These are phyloP conservation scores for Mortierella sp. DNA, from an alignment of 371 early-diverging fungal genomes.

Conservation along the genomic window DNA sequence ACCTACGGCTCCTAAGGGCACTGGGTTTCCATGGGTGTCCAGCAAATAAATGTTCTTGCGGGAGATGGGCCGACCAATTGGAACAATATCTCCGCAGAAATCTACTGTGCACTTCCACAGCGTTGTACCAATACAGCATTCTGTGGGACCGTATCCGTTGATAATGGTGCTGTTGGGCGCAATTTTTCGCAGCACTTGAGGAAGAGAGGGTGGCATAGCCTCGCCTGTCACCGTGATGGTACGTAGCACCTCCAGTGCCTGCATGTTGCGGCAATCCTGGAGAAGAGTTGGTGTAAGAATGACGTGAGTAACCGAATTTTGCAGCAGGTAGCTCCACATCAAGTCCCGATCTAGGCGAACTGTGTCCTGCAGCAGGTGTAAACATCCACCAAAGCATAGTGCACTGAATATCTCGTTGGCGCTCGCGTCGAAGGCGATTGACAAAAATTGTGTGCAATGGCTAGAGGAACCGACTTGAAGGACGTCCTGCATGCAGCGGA, in stretches of 20 bases:
- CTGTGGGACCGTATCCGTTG: too few species aligned
- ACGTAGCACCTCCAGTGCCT: too few species aligned
- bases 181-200: too few species aligned
- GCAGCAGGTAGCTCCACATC: neutral
- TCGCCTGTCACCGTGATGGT: too few species aligned
- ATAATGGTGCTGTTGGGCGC: too few species aligned
- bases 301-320: too few species aligned
- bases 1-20: constrained; percentile 20
- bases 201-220: too few species aligned
- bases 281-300: neutral
- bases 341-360: neutral
- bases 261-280: neutral
- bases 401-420: neutral
- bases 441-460: too few species aligned
- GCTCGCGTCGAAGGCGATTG: neutral
- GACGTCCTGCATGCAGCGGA: neutral
- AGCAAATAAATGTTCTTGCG: constrained; percentile 6
- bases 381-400: neutral
- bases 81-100: too few species aligned
- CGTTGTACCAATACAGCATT: too few species aligned
- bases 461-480: neutral
- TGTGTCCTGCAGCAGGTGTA: neutral
- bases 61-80: neutral
- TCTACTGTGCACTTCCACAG: too few species aligned
- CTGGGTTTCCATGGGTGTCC: neutral